A percentile compares a stretch with the other conserved stretches of the same genome.
Evolutionary conservation across 2,329 filamentous ascomycete genomes (phyloP).

Genomic region (Claviceps maximensis): DNA sequence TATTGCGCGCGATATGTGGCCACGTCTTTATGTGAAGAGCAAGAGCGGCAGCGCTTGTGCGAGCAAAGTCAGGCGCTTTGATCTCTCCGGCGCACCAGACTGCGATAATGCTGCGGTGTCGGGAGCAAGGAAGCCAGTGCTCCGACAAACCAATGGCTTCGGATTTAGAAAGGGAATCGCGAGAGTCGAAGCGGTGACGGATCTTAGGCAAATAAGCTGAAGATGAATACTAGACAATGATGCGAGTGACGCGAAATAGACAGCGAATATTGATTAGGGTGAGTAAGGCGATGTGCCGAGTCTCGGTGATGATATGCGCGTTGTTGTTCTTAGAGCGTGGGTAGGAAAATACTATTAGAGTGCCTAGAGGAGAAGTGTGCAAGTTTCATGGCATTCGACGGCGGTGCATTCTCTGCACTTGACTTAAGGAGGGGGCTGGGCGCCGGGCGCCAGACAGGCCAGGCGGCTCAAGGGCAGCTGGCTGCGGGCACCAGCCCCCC

Average conservation of each 20-base stretch:
- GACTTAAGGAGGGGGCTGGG: constrained; percentile 11
- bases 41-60: constrained; percentile 6
- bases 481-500: constrained; percentile 10
- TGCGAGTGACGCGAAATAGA: background rate
- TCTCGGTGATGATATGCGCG: background rate
- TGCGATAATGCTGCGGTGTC: constrained; percentile 6
- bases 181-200: background rate
- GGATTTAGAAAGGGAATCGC: background rate
- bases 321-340: background rate
- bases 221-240: constrained; percentile 4
- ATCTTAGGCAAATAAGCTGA: background rate
- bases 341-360: constrained; percentile 1
- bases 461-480: too few relatives aligned
- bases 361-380: constrained; percentile 10
- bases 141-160: constrained; percentile 4
- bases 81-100: background rate
- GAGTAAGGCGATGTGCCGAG: background rate
- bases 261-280: background rate
- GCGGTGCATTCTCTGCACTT: constrained; percentile 1
- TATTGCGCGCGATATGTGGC: constrained; percentile 6
- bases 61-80: background rate
- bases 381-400: constrained; percentile 10
- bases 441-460: background rate
- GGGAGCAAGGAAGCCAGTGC: constrained; percentile 7
- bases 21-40: background rate